Conservation (phyloP, 2,329 filamentous ascomycete species). For the Neonectria punicea region DNA sequence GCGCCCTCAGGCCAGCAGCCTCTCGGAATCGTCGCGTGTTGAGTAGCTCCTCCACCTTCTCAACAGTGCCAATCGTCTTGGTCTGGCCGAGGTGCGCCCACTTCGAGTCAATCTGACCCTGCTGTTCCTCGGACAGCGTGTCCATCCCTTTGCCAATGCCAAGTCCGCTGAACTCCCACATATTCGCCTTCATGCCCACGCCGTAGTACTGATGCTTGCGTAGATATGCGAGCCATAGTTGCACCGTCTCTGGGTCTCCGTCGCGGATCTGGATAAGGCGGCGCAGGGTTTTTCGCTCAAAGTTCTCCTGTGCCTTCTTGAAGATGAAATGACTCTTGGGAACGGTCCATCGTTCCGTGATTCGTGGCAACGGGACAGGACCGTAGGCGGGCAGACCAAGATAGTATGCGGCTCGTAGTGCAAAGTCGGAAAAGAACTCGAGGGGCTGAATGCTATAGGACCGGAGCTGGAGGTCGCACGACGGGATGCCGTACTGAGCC, state of each 20-base stretch:
- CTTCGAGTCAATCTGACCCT: constrained; percentile 56
- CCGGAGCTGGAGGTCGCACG: constrained; percentile 91
- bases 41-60: constrained; percentile 68
- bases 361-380: constrained; percentile 85
- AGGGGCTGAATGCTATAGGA: constrained; percentile 91
- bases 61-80: constrained; percentile 60
- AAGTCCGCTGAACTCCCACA: constrained; percentile 86
- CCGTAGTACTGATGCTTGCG: constrained; percentile 93
- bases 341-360: constrained; percentile 94
- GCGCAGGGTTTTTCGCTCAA: constrained; percentile 88
- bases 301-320: constrained; percentile 99
- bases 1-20: constrained; percentile 44
- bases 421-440: constrained; percentile 95
- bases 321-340: constrained; percentile 89
- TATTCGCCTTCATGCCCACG: constrained; percentile 98
- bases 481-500: constrained; percentile 80
- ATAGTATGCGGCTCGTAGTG: constrained; percentile 93
- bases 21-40: constrained; percentile 61
- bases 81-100: constrained; percentile 67
- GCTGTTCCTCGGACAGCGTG: constrained; percentile 32
- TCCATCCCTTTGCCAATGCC: constrained; percentile 54
- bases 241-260: constrained; percentile 87
- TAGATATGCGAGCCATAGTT: constrained; percentile 92
- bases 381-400: constrained; percentile 87
- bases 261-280: constrained; percentile 93